Conservation (phyloP, 2,329 filamentous ascomycete genomes). For the Chalara sp. region DNA sequence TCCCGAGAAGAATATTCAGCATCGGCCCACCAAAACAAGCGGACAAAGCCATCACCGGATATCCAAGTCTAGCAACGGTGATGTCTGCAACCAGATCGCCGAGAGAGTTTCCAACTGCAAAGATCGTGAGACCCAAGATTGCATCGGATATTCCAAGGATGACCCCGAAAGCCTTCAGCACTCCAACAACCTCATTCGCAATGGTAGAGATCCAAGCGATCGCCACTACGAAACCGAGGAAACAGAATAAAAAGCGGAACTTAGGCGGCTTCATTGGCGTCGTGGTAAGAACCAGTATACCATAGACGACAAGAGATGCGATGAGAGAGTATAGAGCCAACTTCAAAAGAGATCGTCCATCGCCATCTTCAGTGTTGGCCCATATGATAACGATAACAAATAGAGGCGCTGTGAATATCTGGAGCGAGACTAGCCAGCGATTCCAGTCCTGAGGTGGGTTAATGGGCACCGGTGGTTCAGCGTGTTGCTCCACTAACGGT, state of each 20-base stretch:
- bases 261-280: conserved; percentile 59
- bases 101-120: conserved; percentile 91
- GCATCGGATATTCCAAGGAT: conserved; percentile 92
- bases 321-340: conserved; percentile 60
- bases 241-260: conserved; percentile 74
- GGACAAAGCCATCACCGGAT: conserved; percentile 89
- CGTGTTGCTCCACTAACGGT: neutral
- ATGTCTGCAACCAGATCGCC: conserved; percentile 93
- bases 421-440: conserved; percentile 79
- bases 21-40: conserved; percentile 98
- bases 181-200: conserved; percentile 89
- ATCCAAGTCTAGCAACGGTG: conserved; percentile 86
- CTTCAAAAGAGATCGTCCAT: conserved; percentile 44
- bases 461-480: conserved; percentile 1
- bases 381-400: conserved; percentile 75
- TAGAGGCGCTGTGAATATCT: conserved; percentile 79
- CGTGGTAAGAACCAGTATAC: conserved; percentile 61
- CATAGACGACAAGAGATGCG: conserved; percentile 60
- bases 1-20: conserved; percentile 92
- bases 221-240: conserved; percentile 82
- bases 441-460: conserved; percentile 58
- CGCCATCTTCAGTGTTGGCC: conserved; percentile 57
- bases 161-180: conserved; percentile 87
- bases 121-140: conserved; percentile 88
- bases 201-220: conserved; percentile 97